Conservation (phyloP, 164 flowering plant species). For the Saururus chinensis region DNA sequence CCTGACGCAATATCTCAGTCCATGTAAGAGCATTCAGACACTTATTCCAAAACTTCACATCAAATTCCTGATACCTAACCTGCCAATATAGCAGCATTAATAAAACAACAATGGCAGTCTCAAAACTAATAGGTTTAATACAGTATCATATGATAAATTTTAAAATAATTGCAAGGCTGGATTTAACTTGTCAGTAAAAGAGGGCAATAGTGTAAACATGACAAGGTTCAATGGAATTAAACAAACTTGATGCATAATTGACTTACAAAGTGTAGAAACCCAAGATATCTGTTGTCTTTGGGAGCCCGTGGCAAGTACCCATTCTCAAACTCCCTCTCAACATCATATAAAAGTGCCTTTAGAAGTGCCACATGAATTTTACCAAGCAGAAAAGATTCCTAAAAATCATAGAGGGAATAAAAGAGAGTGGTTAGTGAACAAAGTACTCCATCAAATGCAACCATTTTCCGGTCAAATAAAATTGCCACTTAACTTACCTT, state of each 20-base stretch:
- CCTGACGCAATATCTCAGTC: constrained; percentile 80
- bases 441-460: too few species aligned
- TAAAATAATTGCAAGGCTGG: too few species aligned
- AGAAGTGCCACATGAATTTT: constrained; percentile 75
- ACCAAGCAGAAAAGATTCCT: constrained; percentile 84
- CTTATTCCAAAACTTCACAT: constrained; percentile 58
- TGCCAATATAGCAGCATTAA: constrained; percentile 16
- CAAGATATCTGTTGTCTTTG: constrained; percentile 63
- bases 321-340: constrained; percentile 45
- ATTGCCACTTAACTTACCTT: constrained; percentile 38
- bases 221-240: not conserved
- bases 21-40: constrained; percentile 81
- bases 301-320: constrained; percentile 32
- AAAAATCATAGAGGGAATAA: constrained; percentile 8
- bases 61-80: constrained; percentile 45
- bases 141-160: not conserved
- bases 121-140: not conserved
- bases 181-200: not conserved
- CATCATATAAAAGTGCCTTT: constrained; percentile 49
- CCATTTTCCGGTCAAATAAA: too few species aligned
- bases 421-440: not conserved
- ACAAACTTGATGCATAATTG: not conserved
- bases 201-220: not conserved
- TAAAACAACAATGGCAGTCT: too few species aligned
- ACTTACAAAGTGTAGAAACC: constrained; percentile 71